A percentile compares a stretch with the other conserved stretches of the same genome.
These are phyloP conservation scores for Omphalotus guepiniiformis DNA, from an alignment of 768 basidiomycete genomes.

Conservation along the genomic window DNA sequence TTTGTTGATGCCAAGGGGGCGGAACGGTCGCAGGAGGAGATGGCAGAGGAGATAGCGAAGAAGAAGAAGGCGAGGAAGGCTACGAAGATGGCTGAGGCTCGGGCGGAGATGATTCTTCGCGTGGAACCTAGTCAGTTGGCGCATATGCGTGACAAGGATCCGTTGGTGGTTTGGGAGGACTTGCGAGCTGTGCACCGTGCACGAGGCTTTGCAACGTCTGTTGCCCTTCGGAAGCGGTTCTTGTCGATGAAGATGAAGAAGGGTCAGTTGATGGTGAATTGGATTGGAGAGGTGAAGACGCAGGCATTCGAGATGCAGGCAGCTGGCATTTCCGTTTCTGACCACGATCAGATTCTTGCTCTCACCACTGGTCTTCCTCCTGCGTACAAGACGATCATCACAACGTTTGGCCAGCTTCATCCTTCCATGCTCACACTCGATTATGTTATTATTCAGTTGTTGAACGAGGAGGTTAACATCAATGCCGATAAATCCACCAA, in stretches of 20 bases:
- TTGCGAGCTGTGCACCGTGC: constrained; percentile 4
- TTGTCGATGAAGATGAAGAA: constrained; percentile 9
- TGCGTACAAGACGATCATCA: not conserved
- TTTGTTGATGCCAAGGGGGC: not conserved
- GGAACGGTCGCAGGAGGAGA: not conserved
- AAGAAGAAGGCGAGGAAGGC: too few relatives aligned
- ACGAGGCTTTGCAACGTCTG: constrained; percentile 3
- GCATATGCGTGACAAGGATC: constrained; percentile 4
- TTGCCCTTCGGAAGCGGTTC: constrained; percentile 7
- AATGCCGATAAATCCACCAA: not conserved
- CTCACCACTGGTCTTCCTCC: too few relatives aligned
- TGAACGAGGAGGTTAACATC: not conserved
- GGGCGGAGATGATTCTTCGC: not conserved
- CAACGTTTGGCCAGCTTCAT: not conserved
- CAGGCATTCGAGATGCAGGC: constrained; percentile 7
- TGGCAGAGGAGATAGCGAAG: too few relatives aligned
- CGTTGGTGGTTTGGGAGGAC: constrained; percentile 4
- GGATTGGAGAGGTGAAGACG: constrained; percentile 12
- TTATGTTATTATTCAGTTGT: not conserved
- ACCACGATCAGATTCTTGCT: constrained; percentile 6
- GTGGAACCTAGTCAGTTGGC: constrained; percentile 6
- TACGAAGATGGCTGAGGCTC: constrained; percentile 2
- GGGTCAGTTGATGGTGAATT: constrained; percentile 7
- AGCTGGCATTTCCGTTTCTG: constrained; percentile 3
- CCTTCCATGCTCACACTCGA: not conserved